Evolutionary conservation across 495 filamentous ascomycete genomes (phyloP).

Genomic region (Tuber magnatum): DNA sequence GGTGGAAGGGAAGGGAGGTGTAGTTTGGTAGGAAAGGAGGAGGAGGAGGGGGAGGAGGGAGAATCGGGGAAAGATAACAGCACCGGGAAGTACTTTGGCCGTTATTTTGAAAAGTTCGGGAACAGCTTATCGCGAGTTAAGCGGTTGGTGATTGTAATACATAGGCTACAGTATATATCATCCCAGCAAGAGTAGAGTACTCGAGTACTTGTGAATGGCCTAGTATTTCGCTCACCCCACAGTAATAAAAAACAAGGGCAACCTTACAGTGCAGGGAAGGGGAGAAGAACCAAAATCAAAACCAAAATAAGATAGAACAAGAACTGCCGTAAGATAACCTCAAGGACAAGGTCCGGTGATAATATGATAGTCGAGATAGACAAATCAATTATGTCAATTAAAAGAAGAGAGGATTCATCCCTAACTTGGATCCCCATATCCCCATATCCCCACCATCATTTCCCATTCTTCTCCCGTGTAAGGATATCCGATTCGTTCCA

Average conservation of each 20-base stretch:
- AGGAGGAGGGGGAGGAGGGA: not conserved
- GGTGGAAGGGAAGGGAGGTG: not conserved
- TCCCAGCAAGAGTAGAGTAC: not conserved
- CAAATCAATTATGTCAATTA: not conserved
- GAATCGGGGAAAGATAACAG: not conserved
- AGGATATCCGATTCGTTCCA: not conserved
- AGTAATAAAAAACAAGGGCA: not conserved
- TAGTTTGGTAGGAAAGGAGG: not conserved
- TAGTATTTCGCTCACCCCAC: not conserved
- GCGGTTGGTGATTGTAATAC: not conserved
- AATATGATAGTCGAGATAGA: not conserved
- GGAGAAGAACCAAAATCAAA: too few relatives aligned
- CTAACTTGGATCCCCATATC: too few relatives aligned
- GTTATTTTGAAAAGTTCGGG: not conserved
- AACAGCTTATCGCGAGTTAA: not conserved
- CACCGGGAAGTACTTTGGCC: not conserved
- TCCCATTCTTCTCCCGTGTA: not conserved
- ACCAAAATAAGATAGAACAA: not conserved
- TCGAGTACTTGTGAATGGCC: not conserved
- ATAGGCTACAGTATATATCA: slow-evolving; percentile 1
- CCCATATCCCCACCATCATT: not conserved
- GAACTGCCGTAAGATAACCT: not conserved
- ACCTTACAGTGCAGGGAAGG: not conserved
- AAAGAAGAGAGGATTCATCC: not conserved
- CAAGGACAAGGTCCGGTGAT: not conserved